phyloP scores from a whole-genome alignment of 2,329 filamentous ascomycete species.

The Arthroderma uncinatum region DNA sequence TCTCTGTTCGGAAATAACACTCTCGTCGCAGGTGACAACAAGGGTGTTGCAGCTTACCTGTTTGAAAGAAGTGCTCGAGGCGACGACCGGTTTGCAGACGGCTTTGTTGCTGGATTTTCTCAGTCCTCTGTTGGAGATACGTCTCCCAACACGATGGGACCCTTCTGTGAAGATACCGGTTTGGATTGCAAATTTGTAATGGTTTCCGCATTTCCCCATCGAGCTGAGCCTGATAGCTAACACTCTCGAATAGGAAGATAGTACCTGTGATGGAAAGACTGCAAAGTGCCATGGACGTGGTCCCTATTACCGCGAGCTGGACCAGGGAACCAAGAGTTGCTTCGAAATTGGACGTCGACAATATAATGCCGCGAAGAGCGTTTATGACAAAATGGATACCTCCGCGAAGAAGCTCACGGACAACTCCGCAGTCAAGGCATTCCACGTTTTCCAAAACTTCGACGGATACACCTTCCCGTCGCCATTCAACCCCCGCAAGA shows the following conservation, averaged over 20 bases:
- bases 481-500: conserved; percentile 50
- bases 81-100: conserved; percentile 47
- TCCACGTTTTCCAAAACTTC: conserved; percentile 80
- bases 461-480: conserved; percentile 61
- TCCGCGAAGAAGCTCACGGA: conserved; percentile 35
- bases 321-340: conserved; percentile 39
- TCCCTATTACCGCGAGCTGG: conserved; percentile 34
- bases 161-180: conserved; percentile 77
- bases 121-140: conserved; percentile 89
- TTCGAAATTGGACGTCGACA: conserved; percentile 40
- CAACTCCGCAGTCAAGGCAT: conserved; percentile 60
- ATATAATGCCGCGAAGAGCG: conserved; percentile 33
- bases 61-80: conserved; percentile 59
- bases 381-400: conserved; percentile 47
- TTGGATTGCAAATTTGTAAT: conserved; percentile 32
- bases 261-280: conserved; percentile 54
- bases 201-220: background rate
- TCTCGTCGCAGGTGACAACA: conserved; percentile 86
- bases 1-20: conserved; percentile 89
- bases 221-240: background rate
- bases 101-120: conserved; percentile 83
- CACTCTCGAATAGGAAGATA: conserved; percentile 49
- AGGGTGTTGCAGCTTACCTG: conserved; percentile 78
- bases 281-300: conserved; percentile 37
- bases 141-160: conserved; percentile 74